Evolutionary conservation across 2,329 filamentous ascomycete genomes (phyloP).

Genomic region (Arachnopeziza araneosa): DNA sequence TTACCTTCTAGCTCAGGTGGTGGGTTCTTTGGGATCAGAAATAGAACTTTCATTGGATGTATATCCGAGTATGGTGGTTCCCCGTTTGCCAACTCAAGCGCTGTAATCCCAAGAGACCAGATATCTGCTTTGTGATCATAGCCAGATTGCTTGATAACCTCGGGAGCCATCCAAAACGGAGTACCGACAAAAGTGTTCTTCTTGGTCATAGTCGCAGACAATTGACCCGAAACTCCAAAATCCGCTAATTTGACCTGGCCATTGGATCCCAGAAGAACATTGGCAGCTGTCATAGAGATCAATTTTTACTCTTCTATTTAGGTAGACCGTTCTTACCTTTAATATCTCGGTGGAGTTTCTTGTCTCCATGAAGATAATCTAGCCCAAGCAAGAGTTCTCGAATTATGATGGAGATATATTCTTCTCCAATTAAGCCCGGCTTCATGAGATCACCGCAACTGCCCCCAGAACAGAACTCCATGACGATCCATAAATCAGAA

Average conservation of each 20-base stretch:
- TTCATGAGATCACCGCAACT: conserved; percentile 96
- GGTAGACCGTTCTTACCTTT: conserved; percentile 60
- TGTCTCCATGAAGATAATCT: conserved; percentile 89
- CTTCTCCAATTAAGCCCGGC: conserved; percentile 82
- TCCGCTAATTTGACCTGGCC: conserved; percentile 97
- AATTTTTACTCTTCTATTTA: neutral
- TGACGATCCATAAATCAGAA: conserved; percentile 97
- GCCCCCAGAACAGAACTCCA: conserved; percentile 97
- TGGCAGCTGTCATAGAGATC: conserved; percentile 62
- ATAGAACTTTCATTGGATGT: conserved; percentile 97
- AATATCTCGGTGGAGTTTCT: conserved; percentile 94
- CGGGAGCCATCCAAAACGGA: conserved; percentile 98
- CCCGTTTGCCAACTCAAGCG: conserved; percentile 83
- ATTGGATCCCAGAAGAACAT: conserved; percentile 80
- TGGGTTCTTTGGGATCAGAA: conserved; percentile 91
- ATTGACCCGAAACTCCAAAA: conserved; percentile 93
- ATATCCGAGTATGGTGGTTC: conserved; percentile 95
- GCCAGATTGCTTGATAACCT: conserved; percentile 97
- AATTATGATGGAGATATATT: conserved; percentile 95
- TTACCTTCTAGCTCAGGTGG: conserved; percentile 76
- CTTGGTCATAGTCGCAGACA: conserved; percentile 98
- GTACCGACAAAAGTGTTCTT: conserved; percentile 99
- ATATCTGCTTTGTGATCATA: conserved; percentile 98
- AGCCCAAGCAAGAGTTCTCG: conserved; percentile 83
- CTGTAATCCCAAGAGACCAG: conserved; percentile 94